Conservation (phyloP, 2,329 filamentous ascomycete species). For the Sarocladium brachiariae region DNA sequence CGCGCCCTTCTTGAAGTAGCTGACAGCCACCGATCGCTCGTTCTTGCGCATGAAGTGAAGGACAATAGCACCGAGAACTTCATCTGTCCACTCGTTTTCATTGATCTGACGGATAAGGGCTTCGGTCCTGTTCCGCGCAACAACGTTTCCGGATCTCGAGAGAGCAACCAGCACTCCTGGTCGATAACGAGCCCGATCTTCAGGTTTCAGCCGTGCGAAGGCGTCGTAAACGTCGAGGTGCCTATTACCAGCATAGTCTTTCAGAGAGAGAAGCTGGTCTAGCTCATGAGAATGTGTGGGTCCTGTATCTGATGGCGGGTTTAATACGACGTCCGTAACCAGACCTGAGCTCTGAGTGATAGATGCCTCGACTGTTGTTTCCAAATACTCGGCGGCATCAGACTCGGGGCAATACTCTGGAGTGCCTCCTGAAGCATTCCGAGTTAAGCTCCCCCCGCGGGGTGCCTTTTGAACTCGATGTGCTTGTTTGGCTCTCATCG, state of each 20-base stretch:
- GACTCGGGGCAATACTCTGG: no score
- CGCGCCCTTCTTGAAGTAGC: conserved; percentile 33
- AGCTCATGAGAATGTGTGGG: neutral
- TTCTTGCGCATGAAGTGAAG: conserved; percentile 34
- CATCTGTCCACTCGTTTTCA: conserved; percentile 31
- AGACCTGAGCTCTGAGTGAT: no score
- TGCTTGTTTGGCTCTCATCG: no score
- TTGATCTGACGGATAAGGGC: conserved; percentile 35
- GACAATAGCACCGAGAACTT: conserved; percentile 33
- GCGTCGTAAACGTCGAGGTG: conserved; percentile 35
- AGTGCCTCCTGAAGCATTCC: no score
- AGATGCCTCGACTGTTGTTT: no score
- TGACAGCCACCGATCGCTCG: conserved; percentile 30
- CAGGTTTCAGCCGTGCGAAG: conserved; percentile 30
- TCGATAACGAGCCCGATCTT: conserved; percentile 22
- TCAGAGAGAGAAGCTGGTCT: neutral
- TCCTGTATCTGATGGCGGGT: no score
- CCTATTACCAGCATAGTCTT: neutral
- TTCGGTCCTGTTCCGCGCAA: conserved; percentile 38
- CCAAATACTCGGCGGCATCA: no score
- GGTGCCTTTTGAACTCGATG: no score
- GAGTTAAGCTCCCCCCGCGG: no score
- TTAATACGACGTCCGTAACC: no score
- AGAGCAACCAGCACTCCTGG: conserved; percentile 34
- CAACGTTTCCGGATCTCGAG: conserved; percentile 32